These are phyloP conservation scores for Diaporthe eres DNA, from an alignment of 2,329 filamentous ascomycete species.

Conservation along the genomic window DNA sequence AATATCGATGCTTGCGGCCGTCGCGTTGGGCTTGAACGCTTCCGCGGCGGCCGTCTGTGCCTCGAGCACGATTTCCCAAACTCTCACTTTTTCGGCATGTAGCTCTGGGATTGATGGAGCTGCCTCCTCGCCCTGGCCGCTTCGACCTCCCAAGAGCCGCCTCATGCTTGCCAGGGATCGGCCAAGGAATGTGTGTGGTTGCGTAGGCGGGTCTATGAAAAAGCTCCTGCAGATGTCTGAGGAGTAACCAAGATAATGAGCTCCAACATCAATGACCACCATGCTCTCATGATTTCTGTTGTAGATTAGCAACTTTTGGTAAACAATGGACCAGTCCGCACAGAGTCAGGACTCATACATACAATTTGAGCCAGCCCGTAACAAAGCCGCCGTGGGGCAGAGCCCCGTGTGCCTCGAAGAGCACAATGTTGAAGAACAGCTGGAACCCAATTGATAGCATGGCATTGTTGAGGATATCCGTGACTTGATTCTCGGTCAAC, in stretches of 20 bases:
- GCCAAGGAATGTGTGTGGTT: background rate
- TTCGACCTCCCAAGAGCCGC: background rate
- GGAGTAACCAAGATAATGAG: slow-evolving; percentile 73
- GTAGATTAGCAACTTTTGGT: background rate
- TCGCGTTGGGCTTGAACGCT: slow-evolving; percentile 64
- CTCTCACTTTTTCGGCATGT: slow-evolving; percentile 64
- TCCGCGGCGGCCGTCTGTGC: slow-evolving; percentile 70
- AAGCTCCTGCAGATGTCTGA: slow-evolving; percentile 76
- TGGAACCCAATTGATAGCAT: slow-evolving; percentile 67
- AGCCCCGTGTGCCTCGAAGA: slow-evolving; percentile 70
- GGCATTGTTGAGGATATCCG: slow-evolving; percentile 67
- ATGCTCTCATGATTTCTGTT: slow-evolving; percentile 64
- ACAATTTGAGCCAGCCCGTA: slow-evolving; percentile 64
- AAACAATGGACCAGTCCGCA: background rate
- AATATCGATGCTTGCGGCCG: slow-evolving; percentile 72
- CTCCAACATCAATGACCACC: slow-evolving; percentile 74
- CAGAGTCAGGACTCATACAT: background rate
- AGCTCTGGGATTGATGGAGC: slow-evolving; percentile 43
- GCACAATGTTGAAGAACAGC: slow-evolving; percentile 74
- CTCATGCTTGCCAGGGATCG: background rate
- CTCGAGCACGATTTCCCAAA: slow-evolving; percentile 74
- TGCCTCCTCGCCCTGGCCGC: background rate
- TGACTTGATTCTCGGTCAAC: slow-evolving; percentile 71
- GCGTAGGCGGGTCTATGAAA: slow-evolving; percentile 59
- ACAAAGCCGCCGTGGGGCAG: slow-evolving; percentile 68